Base-by-base conservation (phyloP, 192 early-diverging fungal species). In the Coemansia sp. region DNA sequence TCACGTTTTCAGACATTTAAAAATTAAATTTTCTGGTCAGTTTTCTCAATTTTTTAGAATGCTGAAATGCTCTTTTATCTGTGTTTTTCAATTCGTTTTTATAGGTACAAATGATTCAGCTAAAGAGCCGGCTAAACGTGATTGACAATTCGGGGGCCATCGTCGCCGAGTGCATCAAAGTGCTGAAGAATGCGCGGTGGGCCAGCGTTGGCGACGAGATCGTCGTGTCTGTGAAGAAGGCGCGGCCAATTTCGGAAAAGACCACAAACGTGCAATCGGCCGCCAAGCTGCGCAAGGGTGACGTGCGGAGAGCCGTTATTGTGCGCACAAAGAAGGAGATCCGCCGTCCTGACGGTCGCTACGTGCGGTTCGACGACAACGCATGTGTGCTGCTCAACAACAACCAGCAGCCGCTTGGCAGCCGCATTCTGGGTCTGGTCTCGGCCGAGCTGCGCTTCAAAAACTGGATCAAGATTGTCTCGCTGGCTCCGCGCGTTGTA, bases 101-200 rank as follows among this genome's bases (percentile, higher is more conserved):
- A 54, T 24, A 54, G 9, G 13, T 16, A 43, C 41, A 43, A 43
- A 91, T 92, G 92, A 89, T 93, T 68, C 86, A 88, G 73, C 78
- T 92, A 50, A 91, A 93, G 64, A 86, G 86, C n/a, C 82, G 86
- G 61, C 76, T 93, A 57, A 90, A 93, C 74, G 94, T 96, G 54
- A 97, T 98, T 75, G 96, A 98, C 86, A 98, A 98, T 85, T 93
- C 93, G 29, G 95, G 96, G 8, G 96, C 94, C 18, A 73, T 93
- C 22, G 71, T 94, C 53, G 94, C 90, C 22, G 96, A 98, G 81
- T 96, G 94, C 84, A 96, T 98, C 80, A 91, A 93, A 67, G 93
- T 94, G 4, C 82, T 93, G 67, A 88, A 85, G 62, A 88, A 89
- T 72, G 92, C 91, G 47, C 83, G 85, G 71, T 87, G 84, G 62